phyloP scores from a whole-genome alignment of 1,284 basidiomycete species.

The Agroathelia rolfsii region DNA sequence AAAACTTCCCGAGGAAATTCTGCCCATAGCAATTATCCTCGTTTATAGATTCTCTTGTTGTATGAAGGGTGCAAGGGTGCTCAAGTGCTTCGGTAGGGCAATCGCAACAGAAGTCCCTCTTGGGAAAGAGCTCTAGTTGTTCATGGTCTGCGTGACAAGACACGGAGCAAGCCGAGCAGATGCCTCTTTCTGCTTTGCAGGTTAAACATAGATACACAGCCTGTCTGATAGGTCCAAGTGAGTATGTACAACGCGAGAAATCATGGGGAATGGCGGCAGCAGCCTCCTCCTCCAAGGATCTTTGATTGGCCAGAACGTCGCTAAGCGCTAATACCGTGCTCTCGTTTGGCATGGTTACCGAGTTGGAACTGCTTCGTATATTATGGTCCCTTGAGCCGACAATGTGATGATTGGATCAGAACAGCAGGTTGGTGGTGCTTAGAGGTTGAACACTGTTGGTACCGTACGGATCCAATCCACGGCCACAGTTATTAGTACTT shows the following conservation, averaged over 20 bases:
- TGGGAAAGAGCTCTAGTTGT: slow-evolving; percentile 76
- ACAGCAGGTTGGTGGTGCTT: no score
- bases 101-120: slow-evolving; percentile 70
- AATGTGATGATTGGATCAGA: no score
- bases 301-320: no score
- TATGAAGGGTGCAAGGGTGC: slow-evolving; percentile 55
- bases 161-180: slow-evolving; percentile 74
- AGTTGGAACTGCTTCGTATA: no score
- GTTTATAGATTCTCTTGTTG: slow-evolving; percentile 41
- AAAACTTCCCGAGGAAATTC: slow-evolving; percentile 62
- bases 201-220: slow-evolving; percentile 69
- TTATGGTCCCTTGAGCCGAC: no score
- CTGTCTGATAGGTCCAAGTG: slow-evolving; percentile 52
- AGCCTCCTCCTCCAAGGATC: no score
- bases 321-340: no score
- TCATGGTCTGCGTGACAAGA: slow-evolving; percentile 76
- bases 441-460: no score
- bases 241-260: slow-evolving; percentile 65
- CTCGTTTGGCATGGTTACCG: no score
- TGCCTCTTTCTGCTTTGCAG: no score
- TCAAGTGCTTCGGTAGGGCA: slow-evolving; percentile 57
- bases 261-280: slow-evolving; percentile 64
- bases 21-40: slow-evolving; percentile 52
- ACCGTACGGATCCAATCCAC: no score
- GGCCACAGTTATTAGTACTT: no score